Base-by-base conservation (phyloP, 345 rosid species). In the Linum usitatissimum region DNA sequence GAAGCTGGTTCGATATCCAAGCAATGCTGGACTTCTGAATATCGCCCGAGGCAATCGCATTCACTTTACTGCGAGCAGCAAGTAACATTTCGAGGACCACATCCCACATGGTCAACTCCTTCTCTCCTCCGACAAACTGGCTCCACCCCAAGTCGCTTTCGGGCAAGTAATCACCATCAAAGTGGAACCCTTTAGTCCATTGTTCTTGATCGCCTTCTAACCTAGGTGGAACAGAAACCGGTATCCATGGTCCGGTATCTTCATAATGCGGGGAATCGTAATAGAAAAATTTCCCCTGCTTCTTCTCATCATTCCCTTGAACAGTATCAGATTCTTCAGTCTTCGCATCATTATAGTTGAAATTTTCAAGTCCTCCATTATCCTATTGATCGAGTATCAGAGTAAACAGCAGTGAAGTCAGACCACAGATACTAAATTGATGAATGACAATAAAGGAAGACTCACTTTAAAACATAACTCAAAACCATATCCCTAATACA, bases 71-170 rank as follows among this genome's bases (percentile, higher is more conserved):
- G 59, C 86, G 83, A 0, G 95, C 96, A 15, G 86, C 91, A 42
- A 81, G 80, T 63, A 92, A 72, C 95, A 89, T 89, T 70, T 89
- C 98, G 0, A 70, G 83, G 4, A 89, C 66, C 59, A 92, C 93
- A 77, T 92, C 95, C 98, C 96, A 92, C 98, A 92, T 87, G 0
- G 96, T 92, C 72, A 89, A 72, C 70, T 87, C 96, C 76, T 78
- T 85, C 51, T 89, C 95, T 68, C 77, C 78, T 64, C 67, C 82
- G 30, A 78, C 23, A 55, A 67, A 78, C 53, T 78, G 88, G 61
- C 73, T 67, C 94, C 97, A 93, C 21, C 94, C 97, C 88, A 86
- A 75, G 60, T 90, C 97, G 60, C 85, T 87, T 53, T 93, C 99
- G 4, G 99, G 97, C 59, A 93, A 90, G 66, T 81, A 87, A 53